Percentiles rank a stretch among this genome's conserved stretches.
Evolutionary conservation across 495 filamentous ascomycete genomes (phyloP).

Genomic region (Neurospora sp.): DNA sequence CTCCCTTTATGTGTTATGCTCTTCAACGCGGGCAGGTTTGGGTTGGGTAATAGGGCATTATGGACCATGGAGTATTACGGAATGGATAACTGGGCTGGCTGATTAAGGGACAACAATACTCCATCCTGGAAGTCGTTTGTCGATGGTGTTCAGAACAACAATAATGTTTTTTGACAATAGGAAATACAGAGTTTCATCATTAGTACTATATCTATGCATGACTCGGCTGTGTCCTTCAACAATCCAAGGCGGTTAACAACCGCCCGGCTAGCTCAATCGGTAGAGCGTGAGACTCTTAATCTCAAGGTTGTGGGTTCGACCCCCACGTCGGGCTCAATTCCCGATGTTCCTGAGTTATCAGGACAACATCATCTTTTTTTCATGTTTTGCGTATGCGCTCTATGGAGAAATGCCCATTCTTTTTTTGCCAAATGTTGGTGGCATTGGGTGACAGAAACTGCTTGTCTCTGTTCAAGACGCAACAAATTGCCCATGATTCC

Average conservation of each 20-base stretch:
- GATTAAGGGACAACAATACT: not conserved
- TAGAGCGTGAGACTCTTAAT: slow-evolving; percentile 78
- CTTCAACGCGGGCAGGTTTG: not conserved
- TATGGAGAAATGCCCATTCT: not conserved
- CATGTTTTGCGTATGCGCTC: not conserved
- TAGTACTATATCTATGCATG: not conserved
- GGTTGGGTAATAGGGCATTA: not conserved
- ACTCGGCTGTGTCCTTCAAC: not conserved
- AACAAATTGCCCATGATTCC: not conserved
- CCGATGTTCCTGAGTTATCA: not conserved
- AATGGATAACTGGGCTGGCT: not conserved
- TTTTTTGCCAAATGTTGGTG: not conserved
- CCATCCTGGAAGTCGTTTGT: not conserved
- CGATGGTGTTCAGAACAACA: not conserved
- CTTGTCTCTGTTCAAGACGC: not conserved
- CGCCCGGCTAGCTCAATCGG: slow-evolving; percentile 65
- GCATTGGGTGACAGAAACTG: not conserved
- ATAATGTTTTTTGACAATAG: not conserved
- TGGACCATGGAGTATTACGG: not conserved
- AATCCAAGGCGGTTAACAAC: not conserved
- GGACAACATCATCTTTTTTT: not conserved
- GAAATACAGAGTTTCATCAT: not conserved
- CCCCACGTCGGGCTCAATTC: not conserved
- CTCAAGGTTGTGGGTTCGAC: not conserved
- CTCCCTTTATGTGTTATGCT: not conserved